Percentiles rank a stretch among this genome's conserved stretches.
Conservation (phyloP, 2,329 filamentous ascomycete species). For the Macroventuria anomochaeta region DNA sequence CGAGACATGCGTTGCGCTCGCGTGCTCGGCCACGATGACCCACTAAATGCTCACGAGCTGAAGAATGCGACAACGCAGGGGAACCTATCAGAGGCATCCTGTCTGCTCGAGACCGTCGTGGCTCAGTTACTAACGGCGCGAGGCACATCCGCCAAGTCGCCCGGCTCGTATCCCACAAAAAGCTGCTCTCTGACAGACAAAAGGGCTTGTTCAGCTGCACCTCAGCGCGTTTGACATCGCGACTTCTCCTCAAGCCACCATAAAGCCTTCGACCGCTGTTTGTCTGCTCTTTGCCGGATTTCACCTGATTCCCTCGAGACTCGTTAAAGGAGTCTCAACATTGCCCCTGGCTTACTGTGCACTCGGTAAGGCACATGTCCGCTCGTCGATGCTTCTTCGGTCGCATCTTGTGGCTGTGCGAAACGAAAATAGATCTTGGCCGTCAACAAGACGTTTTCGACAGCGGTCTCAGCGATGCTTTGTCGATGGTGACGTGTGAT, state of each 20-base stretch:
- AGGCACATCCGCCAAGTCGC: conserved; percentile 12
- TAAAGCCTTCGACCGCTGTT: background rate
- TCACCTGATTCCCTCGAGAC: background rate
- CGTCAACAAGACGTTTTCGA: conserved; percentile 16
- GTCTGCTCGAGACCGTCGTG: conserved; percentile 21
- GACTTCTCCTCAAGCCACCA: background rate
- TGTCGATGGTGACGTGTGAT: conserved; percentile 14
- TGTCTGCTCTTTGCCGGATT: background rate
- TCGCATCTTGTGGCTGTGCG: conserved; percentile 19
- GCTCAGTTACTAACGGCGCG: conserved; percentile 13
- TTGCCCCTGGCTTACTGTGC: conserved; percentile 8
- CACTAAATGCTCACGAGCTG: conserved; percentile 27
- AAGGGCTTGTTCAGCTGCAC: conserved; percentile 9
- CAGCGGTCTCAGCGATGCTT: conserved; percentile 10
- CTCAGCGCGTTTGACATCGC: background rate
- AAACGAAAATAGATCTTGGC: conserved; percentile 18
- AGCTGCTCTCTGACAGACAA: background rate
- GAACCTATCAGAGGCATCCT: conserved; percentile 22
- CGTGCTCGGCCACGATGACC: conserved; percentile 24
- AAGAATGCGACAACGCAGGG: conserved; percentile 28
- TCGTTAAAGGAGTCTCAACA: conserved; percentile 2
- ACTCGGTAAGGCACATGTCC: conserved; percentile 10
- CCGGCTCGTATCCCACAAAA: conserved; percentile 12
- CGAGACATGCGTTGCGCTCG: conserved; percentile 17
- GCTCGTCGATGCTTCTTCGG: conserved; percentile 11